phyloP scores from a whole-genome alignment of 805 yeast species.

The Brettanomyces sp. region DNA sequence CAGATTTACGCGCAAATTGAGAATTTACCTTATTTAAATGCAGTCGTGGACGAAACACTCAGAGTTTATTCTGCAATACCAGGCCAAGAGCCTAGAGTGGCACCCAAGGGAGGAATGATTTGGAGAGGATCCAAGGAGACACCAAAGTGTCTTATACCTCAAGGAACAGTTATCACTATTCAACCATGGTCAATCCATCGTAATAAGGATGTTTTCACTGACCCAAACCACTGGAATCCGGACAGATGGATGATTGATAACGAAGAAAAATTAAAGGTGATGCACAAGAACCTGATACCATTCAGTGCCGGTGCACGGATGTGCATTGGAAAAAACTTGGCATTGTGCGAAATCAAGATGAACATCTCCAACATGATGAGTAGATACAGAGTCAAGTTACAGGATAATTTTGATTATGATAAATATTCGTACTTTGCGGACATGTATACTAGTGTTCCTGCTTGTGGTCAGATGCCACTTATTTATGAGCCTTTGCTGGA shows the following conservation, averaged over 20 bases:
- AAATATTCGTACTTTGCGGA: conserved; percentile 18
- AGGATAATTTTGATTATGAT: conserved; percentile 18
- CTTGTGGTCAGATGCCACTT: conserved; percentile 15
- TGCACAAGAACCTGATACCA: conserved; percentile 50
- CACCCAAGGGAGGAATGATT: conserved; percentile 24
- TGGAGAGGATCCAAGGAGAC: conserved; percentile 21
- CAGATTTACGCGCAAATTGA: conserved; percentile 34
- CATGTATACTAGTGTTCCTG: conserved; percentile 24
- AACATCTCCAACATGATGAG: conserved; percentile 45
- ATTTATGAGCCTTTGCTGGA: conserved; percentile 4
- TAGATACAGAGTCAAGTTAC: conserved; percentile 26
- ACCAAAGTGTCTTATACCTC: conserved; percentile 31
- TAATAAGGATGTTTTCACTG: conserved; percentile 36
- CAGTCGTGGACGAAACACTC: conserved; percentile 51
- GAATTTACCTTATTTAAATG: conserved; percentile 46
- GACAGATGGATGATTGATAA: conserved; percentile 50
- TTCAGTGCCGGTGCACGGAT: conserved; percentile 68
- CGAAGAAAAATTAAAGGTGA: conserved; percentile 29
- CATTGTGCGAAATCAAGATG: conserved; percentile 55
- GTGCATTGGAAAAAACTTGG: conserved; percentile 68
- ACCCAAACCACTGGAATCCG: conserved; percentile 37
- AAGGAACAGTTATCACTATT: conserved; percentile 46
- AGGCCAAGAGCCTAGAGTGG: conserved; percentile 59
- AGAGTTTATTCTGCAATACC: conserved; percentile 66
- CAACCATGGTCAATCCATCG: conserved; percentile 64